phyloP scores from a whole-genome alignment of 2,329 filamentous ascomycete genomes.

The Sclerotinia nivalis region DNA sequence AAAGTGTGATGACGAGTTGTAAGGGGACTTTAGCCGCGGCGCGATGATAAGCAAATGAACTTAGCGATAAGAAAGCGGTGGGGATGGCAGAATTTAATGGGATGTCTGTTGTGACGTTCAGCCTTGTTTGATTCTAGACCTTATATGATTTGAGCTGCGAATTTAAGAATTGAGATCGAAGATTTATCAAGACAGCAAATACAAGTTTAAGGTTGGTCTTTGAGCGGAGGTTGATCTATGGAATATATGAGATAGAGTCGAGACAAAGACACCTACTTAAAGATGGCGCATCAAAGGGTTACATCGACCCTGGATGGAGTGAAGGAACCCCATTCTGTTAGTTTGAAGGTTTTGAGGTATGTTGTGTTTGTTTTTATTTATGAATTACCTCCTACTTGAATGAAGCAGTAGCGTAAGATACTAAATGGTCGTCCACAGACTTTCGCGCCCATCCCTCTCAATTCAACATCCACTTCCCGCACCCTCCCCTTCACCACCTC shows the following conservation, averaged over 20 bases:
- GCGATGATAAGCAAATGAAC: not conserved
- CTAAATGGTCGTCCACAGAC: constrained; percentile 49
- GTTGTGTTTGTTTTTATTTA: constrained; percentile 20
- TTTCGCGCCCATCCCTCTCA: constrained; percentile 79
- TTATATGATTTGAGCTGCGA: not conserved
- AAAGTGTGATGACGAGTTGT: not conserved
- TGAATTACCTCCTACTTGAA: too few species aligned
- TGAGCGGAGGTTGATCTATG: too few species aligned
- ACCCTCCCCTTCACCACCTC: constrained; percentile 43
- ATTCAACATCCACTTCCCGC: constrained; percentile 57
- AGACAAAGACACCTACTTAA: not conserved
- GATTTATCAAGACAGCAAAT: not conserved
- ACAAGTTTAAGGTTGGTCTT: not conserved
- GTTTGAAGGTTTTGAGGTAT: constrained; percentile 73
- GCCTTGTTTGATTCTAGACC: constrained; percentile 3
- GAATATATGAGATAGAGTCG: not conserved
- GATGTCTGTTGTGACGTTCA: not conserved
- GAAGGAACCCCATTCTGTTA: constrained; percentile 78
- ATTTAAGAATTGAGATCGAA: not conserved
- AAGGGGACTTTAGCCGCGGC: not conserved
- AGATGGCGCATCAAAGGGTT: constrained; percentile 41
- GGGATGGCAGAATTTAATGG: not conserved
- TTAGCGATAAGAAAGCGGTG: constrained; percentile 26
- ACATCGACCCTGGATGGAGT: constrained; percentile 41
- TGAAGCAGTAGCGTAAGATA: not conserved